Percentiles rank a stretch among this genome's conserved stretches.
These are phyloP conservation scores for Cladosporium phlei DNA, from an alignment of 2,329 filamentous ascomycete genomes.

Conservation along the genomic window DNA sequence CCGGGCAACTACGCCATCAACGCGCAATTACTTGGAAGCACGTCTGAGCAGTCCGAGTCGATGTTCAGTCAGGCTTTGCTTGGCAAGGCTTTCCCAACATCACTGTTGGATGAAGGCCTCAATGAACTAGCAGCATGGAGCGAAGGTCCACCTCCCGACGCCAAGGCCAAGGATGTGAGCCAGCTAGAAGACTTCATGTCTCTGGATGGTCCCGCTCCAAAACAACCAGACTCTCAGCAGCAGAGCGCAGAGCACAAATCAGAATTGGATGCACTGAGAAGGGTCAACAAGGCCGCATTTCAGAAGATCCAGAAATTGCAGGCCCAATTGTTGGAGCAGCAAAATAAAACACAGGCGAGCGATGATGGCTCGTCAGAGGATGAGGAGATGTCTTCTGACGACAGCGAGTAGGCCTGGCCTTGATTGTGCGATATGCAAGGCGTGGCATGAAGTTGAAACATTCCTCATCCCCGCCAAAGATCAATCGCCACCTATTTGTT, in stretches of 20 bases:
- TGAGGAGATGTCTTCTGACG: slow-evolving; percentile 9
- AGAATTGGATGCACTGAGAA: slow-evolving; percentile 40
- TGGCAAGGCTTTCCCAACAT: slow-evolving; percentile 39
- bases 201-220: slow-evolving; percentile 23
- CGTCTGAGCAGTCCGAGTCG: slow-evolving; percentile 20
- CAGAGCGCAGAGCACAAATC: slow-evolving; percentile 31
- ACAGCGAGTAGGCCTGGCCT: slow-evolving; percentile 6
- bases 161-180: slow-evolving; percentile 14
- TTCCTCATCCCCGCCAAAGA: slow-evolving; percentile 22
- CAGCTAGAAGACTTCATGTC: slow-evolving; percentile 36
- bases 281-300: slow-evolving; percentile 43
- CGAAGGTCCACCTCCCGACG: slow-evolving; percentile 23
- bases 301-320: slow-evolving; percentile 41
- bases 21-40: slow-evolving; percentile 51
- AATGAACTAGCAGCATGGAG: slow-evolving; percentile 35
- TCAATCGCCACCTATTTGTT: slow-evolving; percentile 27
- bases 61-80: slow-evolving; percentile 39
- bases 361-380: slow-evolving; percentile 1
- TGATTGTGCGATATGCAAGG: slow-evolving; percentile 5
- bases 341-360: slow-evolving; percentile 16
- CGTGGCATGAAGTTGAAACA: slow-evolving; percentile 16
- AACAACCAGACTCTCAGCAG: slow-evolving; percentile 18
- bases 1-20: slow-evolving; percentile 61
- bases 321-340: slow-evolving; percentile 34
- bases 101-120: slow-evolving; percentile 32